Percentiles rank a stretch among this genome's conserved stretches.
Evolutionary conservation across 305 asterid species (phyloP).

Genomic region (Fraxinus dipetala): DNA sequence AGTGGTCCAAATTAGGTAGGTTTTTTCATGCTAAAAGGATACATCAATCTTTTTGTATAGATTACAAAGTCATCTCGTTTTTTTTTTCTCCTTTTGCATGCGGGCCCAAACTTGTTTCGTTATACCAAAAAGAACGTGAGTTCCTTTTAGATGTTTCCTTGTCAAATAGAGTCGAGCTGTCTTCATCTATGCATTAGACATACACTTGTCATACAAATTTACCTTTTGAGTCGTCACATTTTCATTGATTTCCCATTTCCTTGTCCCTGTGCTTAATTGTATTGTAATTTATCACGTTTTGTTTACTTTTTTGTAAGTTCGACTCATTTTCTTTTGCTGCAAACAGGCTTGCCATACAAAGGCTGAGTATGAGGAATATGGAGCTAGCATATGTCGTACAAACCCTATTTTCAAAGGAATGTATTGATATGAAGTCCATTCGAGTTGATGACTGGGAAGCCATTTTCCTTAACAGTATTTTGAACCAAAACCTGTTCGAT

Average conservation of each 20-base stretch:
- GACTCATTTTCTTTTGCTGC: slow-evolving; percentile 2
- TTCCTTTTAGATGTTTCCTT: neutral
- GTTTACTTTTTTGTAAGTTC: neutral
- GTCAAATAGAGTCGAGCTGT: neutral
- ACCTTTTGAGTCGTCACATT: neutral
- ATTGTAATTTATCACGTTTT: neutral
- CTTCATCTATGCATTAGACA: neutral
- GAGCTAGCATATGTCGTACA: slow-evolving; percentile 88
- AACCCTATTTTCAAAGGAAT: slow-evolving; percentile 95
- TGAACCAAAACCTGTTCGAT: neutral
- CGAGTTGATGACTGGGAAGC: slow-evolving; percentile 5
- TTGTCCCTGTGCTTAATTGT: neutral
- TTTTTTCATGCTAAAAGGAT: neutral
- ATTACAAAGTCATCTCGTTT: neutral
- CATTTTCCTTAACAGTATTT: slow-evolving; percentile 4
- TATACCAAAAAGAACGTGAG: neutral
- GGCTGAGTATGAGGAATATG: slow-evolving; percentile 89
- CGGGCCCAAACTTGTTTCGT: neutral
- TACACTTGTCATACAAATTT: neutral
- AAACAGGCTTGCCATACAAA: slow-evolving; percentile 91
- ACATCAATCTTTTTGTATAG: neutral
- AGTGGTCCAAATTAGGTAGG: neutral
- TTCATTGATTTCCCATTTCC: neutral
- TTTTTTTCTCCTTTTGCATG: neutral
- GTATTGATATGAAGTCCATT: slow-evolving; percentile 45